Evolutionary conservation across 441 rosid genomes (phyloP).

Genomic region (Populus trichocarpa): DNA sequence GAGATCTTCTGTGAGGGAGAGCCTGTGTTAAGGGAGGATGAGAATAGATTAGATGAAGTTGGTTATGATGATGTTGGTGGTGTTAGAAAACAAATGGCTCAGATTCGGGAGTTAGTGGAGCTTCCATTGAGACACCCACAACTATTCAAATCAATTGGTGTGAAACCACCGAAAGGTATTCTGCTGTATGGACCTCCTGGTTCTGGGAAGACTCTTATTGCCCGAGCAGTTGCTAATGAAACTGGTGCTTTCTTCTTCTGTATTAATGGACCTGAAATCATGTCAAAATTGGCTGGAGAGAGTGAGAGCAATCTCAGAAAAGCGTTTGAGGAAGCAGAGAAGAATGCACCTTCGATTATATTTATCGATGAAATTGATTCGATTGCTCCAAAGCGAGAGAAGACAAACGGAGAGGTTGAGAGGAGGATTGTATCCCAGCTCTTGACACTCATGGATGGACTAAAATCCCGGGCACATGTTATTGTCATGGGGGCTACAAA

Average conservation of each 20-base stretch:
- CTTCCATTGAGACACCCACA: conserved; percentile 82
- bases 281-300: conserved; percentile 80
- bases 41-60: conserved; percentile 65
- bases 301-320: conserved; percentile 78
- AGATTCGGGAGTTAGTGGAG: conserved; percentile 76
- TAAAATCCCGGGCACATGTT: conserved; percentile 53
- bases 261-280: conserved; percentile 72
- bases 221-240: conserved; percentile 76
- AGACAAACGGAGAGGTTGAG: conserved; percentile 73
- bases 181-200: conserved; percentile 71
- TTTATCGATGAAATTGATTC: conserved; percentile 75
- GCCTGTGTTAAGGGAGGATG: conserved; percentile 72
- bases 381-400: conserved; percentile 70
- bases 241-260: conserved; percentile 76
- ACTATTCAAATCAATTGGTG: conserved; percentile 73
- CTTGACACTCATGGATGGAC: conserved; percentile 60
- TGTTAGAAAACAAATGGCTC: conserved; percentile 85
- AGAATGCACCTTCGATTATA: conserved; percentile 73
- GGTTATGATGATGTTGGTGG: conserved; percentile 96
- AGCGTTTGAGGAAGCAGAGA: conserved; percentile 78
- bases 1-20: conserved; percentile 78
- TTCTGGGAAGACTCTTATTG: conserved; percentile 67
- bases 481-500: conserved; percentile 59
- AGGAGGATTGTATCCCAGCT: conserved; percentile 75
- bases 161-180: conserved; percentile 80